Conservation (phyloP, 768 basidiomycete species). For the Amylocystis lapponica region DNA sequence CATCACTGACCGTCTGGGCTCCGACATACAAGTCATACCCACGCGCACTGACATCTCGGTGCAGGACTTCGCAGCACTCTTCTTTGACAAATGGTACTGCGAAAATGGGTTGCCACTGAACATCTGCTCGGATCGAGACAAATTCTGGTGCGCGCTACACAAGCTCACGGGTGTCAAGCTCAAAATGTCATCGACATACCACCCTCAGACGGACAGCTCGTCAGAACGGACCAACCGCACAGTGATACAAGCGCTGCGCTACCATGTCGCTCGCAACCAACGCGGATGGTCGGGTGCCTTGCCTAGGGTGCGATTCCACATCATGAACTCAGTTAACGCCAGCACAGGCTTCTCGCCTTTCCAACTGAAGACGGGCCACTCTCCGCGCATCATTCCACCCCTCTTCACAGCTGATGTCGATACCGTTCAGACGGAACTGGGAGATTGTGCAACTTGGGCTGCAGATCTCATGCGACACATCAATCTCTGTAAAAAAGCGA, state of each 20-base stretch:
- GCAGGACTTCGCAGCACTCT: slow-evolving; percentile 12
- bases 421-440: too few relatives aligned
- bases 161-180: slow-evolving; percentile 22
- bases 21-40: slow-evolving; percentile 10
- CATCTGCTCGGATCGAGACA: slow-evolving; percentile 29
- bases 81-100: slow-evolving; percentile 27
- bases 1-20: slow-evolving; percentile 17
- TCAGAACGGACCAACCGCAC: slow-evolving; percentile 26
- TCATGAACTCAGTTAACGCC: too few relatives aligned
- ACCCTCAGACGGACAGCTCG: slow-evolving; percentile 33
- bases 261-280: slow-evolving; percentile 17
- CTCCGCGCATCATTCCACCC: too few relatives aligned
- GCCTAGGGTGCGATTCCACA: slow-evolving; percentile 17
- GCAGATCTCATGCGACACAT: too few relatives aligned
- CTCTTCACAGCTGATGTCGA: too few relatives aligned
- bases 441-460: too few relatives aligned
- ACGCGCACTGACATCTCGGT: slow-evolving; percentile 9
- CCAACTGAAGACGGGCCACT: too few relatives aligned
- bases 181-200: slow-evolving; percentile 28
- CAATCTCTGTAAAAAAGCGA: too few relatives aligned
- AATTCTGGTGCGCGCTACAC: slow-evolving; percentile 29
- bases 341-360: too few relatives aligned
- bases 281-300: slow-evolving; percentile 10
- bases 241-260: slow-evolving; percentile 18
- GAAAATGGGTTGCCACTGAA: slow-evolving; percentile 19